phyloP scores from a whole-genome alignment of 148 eudicot genomes.

The Amaranthus palmeri region DNA sequence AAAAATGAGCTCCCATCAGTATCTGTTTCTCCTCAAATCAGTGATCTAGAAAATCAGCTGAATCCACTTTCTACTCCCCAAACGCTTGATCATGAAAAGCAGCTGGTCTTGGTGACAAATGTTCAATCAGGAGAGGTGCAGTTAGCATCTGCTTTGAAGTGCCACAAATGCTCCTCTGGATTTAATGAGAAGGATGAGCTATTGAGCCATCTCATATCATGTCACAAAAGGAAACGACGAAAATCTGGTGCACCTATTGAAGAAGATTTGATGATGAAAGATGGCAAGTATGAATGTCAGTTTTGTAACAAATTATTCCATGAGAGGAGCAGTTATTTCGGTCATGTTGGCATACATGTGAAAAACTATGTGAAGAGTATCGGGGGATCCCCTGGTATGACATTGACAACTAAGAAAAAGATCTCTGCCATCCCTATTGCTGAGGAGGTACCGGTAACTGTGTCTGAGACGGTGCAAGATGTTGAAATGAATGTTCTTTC shows the following conservation, averaged over 20 bases:
- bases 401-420: slow-evolving; percentile 27
- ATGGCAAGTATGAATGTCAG: slow-evolving; percentile 69
- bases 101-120: slow-evolving; percentile 23
- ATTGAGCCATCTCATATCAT: slow-evolving; percentile 57
- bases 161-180: slow-evolving; percentile 54
- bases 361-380: slow-evolving; percentile 52
- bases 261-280: slow-evolving; percentile 52
- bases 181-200: slow-evolving; percentile 49
- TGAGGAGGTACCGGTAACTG: slow-evolving; percentile 24
- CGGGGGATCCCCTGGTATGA: slow-evolving; percentile 35
- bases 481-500: slow-evolving; percentile 28
- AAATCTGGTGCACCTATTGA: slow-evolving; percentile 52
- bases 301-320: slow-evolving; percentile 62
- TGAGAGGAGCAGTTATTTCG: slow-evolving; percentile 66
- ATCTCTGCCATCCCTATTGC: slow-evolving; percentile 21
- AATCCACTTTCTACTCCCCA: slow-evolving; percentile 10
- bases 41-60: slow-evolving; percentile 34
- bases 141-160: slow-evolving; percentile 35
- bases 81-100: slow-evolving; percentile 34
- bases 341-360: slow-evolving; percentile 73
- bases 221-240: slow-evolving; percentile 61
- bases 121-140: slow-evolving; percentile 30
- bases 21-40: slow-evolving; percentile 18
- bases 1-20: slow-evolving; percentile 25
- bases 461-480: slow-evolving; percentile 23